These are phyloP conservation scores for Dentipellis sp. DNA, from an alignment of 768 basidiomycete genomes.

Conservation along the genomic window DNA sequence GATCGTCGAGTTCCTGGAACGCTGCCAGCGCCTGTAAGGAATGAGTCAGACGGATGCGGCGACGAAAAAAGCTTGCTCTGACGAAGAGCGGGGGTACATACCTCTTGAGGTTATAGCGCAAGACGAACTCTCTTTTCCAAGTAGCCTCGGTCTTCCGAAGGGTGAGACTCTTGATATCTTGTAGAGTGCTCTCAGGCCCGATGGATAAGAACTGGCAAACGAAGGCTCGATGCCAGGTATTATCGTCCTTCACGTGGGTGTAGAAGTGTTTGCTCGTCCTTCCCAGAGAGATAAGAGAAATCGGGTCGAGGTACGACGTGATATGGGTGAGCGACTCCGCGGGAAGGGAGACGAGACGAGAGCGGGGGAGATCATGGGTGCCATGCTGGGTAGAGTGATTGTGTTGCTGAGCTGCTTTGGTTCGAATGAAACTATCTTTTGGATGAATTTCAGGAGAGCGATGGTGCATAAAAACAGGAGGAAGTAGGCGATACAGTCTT, in stretches of 20 bases:
- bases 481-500: not conserved
- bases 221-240: slow-evolving; percentile 74
- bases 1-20: slow-evolving; percentile 48
- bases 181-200: slow-evolving; percentile 50
- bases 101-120: slow-evolving; percentile 46
- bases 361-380: slow-evolving; percentile 15
- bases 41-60: not conserved
- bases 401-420: slow-evolving; percentile 19
- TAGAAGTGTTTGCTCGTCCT: slow-evolving; percentile 41
- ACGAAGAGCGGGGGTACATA: slow-evolving; percentile 20
- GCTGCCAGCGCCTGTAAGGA: slow-evolving; percentile 54
- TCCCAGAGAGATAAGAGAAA: slow-evolving; percentile 48
- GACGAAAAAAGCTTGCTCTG: not conserved
- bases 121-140: slow-evolving; percentile 68
- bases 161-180: slow-evolving; percentile 32
- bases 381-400: slow-evolving; percentile 26
- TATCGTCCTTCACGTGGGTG: slow-evolving; percentile 66
- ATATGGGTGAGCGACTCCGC: slow-evolving; percentile 68
- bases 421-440: slow-evolving; percentile 28
- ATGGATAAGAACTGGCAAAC: slow-evolving; percentile 58
- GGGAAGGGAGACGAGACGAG: slow-evolving; percentile 35
- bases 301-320: slow-evolving; percentile 63
- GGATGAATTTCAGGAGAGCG: slow-evolving; percentile 34
- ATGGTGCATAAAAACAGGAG: slow-evolving; percentile 57
- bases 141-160: slow-evolving; percentile 47